phyloP scores from a whole-genome alignment of 2,329 filamentous ascomycete species.

The Aspergillus brasiliensis region DNA sequence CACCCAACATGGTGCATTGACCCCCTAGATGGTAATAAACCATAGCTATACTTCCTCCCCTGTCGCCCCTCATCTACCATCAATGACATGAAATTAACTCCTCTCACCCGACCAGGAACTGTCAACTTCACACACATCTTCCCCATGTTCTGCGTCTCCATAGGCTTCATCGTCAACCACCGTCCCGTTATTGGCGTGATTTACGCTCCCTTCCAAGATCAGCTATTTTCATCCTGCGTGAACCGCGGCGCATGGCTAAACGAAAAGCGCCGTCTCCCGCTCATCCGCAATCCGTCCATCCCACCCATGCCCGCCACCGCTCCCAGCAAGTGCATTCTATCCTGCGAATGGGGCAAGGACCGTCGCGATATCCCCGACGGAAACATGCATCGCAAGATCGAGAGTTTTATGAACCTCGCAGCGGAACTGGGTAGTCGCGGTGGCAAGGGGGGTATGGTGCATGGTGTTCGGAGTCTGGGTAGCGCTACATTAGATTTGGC shows the following conservation, averaged over 20 bases:
- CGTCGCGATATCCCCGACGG: slow-evolving; percentile 65
- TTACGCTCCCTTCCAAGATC: slow-evolving; percentile 69
- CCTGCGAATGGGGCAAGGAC: slow-evolving; percentile 81
- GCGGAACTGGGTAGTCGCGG: slow-evolving; percentile 63
- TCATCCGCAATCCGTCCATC: slow-evolving; percentile 61
- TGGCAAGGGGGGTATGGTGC: slow-evolving; percentile 76
- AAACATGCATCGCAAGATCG: slow-evolving; percentile 70
- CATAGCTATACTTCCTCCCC: neutral
- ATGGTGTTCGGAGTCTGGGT: slow-evolving; percentile 71
- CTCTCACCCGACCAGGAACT: slow-evolving; percentile 50
- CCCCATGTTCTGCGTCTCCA: slow-evolving; percentile 79
- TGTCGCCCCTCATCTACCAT: no score
- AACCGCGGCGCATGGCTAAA: slow-evolving; percentile 72
- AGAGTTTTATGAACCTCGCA: slow-evolving; percentile 76
- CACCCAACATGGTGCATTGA: slow-evolving; percentile 75
- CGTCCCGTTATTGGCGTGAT: slow-evolving; percentile 70
- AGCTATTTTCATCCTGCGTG: slow-evolving; percentile 68
- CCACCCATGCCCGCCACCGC: slow-evolving; percentile 65
- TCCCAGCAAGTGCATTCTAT: slow-evolving; percentile 70
- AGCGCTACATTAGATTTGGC: slow-evolving; percentile 74
- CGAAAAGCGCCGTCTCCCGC: slow-evolving; percentile 63
- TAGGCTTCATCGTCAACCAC: slow-evolving; percentile 65
- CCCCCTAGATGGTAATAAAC: slow-evolving; percentile 64
- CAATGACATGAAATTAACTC: neutral
- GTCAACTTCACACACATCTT: slow-evolving; percentile 81